These are phyloP conservation scores for Musa schizocarpa DNA, from an alignment of 176 grass and related monocot genomes.

Conservation along the genomic window DNA sequence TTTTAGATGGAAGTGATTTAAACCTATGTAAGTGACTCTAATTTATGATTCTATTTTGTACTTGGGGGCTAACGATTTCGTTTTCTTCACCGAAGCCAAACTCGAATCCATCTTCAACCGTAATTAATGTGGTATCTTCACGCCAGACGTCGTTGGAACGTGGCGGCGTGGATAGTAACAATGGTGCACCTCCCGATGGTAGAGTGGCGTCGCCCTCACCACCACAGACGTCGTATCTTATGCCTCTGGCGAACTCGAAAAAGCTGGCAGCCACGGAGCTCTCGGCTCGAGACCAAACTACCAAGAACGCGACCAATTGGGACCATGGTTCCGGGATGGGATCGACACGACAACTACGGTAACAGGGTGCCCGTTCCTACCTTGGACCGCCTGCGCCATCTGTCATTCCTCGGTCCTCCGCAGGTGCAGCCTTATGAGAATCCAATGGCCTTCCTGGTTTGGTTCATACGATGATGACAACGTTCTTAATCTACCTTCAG, in stretches of 20 bases:
- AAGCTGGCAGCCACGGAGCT: neutral
- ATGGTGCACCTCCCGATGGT: neutral
- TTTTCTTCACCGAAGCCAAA: neutral
- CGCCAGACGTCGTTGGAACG: constrained; percentile 25
- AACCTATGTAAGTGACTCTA: neutral
- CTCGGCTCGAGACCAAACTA: neutral
- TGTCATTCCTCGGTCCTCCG: constrained; percentile 37
- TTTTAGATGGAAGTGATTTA: neutral
- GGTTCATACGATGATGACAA: neutral
- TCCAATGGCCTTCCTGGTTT: constrained; percentile 29
- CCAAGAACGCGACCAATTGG: neutral
- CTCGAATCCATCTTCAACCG: neutral
- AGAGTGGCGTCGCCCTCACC: neutral
- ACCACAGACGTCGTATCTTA: neutral
- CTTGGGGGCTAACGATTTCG: neutral
- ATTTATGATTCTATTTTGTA: neutral
- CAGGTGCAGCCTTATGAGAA: constrained; percentile 37
- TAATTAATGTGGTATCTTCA: neutral
- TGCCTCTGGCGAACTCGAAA: neutral
- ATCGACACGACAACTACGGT: neutral
- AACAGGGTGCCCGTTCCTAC: constrained; percentile 33
- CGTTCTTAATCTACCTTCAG: constrained; percentile 32
- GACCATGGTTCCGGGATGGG: constrained; percentile 4
- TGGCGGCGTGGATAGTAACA: constrained; percentile 9
- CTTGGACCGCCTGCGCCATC: constrained; percentile 31